Percentiles rank a stretch among this genome's conserved stretches.
Evolutionary conservation across 2,329 filamentous ascomycete species (phyloP).

Genomic region (Trichoderma polysporum): DNA sequence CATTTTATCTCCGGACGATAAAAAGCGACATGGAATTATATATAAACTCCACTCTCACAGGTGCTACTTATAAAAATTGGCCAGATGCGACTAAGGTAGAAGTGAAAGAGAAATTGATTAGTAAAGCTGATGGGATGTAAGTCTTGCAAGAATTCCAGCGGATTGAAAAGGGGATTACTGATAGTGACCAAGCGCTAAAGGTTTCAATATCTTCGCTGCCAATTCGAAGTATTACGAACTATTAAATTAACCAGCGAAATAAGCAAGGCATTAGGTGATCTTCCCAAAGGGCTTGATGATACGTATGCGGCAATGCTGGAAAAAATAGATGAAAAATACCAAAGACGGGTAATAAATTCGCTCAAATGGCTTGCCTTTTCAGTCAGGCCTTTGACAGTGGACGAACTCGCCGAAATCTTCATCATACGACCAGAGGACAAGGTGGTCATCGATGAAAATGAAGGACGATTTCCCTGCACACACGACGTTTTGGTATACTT

Average conservation of each 20-base stretch:
- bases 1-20: not conserved
- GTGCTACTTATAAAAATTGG: not conserved
- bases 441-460: not conserved
- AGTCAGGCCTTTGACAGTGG: not conserved
- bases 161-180: not conserved
- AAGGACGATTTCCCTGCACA: not conserved
- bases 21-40: not conserved
- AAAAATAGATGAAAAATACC: not conserved
- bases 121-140: conserved; percentile 15
- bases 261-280: not conserved
- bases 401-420: conserved; percentile 2
- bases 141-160: not conserved
- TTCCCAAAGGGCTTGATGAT: conserved; percentile 13
- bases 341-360: not conserved
- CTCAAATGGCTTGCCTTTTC: conserved; percentile 17
- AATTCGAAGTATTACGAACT: not conserved
- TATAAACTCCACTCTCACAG: not conserved
- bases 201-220: conserved; percentile 10
- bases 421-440: not conserved
- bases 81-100: not conserved
- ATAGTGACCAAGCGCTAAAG: not conserved
- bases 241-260: not conserved
- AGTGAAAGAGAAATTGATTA: not conserved
- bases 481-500: conserved; percentile 6
- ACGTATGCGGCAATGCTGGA: conserved; percentile 13